Percentiles rank a stretch among this genome's conserved stretches.
Conservation (phyloP, 495 filamentous ascomycete genomes). For the Xylaria curta region DNA sequence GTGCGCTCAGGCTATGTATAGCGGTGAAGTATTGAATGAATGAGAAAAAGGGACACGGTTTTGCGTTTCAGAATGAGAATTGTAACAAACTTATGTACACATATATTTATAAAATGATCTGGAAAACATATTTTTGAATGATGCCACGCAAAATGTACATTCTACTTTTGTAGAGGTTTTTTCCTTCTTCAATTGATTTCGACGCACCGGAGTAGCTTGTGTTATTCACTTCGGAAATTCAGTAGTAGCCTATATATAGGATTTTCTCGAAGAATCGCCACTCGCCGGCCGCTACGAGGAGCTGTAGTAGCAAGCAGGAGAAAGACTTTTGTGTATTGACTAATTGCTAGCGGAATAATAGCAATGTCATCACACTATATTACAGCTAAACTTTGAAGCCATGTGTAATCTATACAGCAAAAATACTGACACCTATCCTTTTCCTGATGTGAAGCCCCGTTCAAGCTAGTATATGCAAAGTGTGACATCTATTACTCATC, state of each 20-base stretch:
- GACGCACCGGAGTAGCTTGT: neutral
- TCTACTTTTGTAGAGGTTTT: neutral
- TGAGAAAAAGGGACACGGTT: neutral
- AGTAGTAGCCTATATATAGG: neutral
- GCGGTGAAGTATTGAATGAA: neutral
- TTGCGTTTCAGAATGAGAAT: slow-evolving; percentile 2
- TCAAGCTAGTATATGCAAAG: slow-evolving; percentile 21
- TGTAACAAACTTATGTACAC: neutral
- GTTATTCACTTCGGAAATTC: neutral
- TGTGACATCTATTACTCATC: slow-evolving; percentile 15
- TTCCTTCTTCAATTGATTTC: neutral
- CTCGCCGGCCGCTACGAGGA: no score
- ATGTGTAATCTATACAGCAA: slow-evolving; percentile 1
- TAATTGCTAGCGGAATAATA: neutral
- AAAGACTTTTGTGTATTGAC: no score
- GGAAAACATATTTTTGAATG: neutral
- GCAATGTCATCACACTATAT: neutral
- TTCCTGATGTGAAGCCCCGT: neutral
- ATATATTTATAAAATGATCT: neutral
- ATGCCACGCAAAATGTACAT: neutral
- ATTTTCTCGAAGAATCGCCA: neutral
- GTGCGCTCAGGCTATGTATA: neutral
- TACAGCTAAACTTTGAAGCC: neutral
- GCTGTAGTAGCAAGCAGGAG: neutral
- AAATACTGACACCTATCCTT: neutral